phyloP scores from a whole-genome alignment of 164 flowering plant species.

The Chimonanthus praecox region DNA sequence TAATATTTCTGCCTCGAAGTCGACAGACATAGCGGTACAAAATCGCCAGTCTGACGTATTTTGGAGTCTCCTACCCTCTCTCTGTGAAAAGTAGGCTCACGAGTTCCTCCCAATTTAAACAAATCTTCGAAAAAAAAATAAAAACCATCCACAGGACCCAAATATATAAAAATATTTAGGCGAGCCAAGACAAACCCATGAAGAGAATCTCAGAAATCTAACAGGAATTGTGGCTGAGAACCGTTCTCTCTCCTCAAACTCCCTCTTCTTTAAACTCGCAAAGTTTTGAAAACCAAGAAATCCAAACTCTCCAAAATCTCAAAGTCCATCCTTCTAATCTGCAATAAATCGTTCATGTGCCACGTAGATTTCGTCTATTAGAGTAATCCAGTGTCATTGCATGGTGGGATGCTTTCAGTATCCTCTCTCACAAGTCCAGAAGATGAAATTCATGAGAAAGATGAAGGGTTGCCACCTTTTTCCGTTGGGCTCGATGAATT shows the following conservation, averaged over 20 bases:
- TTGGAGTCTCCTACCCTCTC: background rate
- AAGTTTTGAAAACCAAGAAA: too few species aligned
- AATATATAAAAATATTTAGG: background rate
- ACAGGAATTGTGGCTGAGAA: conserved; percentile 15
- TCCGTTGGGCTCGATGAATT: conserved; percentile 27
- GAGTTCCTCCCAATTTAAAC: background rate
- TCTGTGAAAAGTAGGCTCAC: background rate
- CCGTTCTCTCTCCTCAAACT: conserved; percentile 6
- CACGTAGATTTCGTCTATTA: background rate
- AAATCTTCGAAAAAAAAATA: background rate
- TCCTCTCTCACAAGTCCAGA: conserved; percentile 39
- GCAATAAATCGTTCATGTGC: background rate
- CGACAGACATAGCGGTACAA: background rate
- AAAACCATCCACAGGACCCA: background rate
- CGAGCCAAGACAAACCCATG: conserved; percentile 3
- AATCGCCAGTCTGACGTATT: background rate
- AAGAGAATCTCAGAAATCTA: background rate
- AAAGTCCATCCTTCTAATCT: background rate
- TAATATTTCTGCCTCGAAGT: background rate
- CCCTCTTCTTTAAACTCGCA: background rate
- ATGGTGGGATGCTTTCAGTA: conserved; percentile 61
- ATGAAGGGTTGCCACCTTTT: conserved; percentile 40
- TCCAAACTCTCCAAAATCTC: background rate
- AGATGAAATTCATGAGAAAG: conserved; percentile 29
- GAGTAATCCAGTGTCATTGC: background rate